Conservation (phyloP, 1,139 yeast genomes). For the Nakaseomyces delphensis region DNA sequence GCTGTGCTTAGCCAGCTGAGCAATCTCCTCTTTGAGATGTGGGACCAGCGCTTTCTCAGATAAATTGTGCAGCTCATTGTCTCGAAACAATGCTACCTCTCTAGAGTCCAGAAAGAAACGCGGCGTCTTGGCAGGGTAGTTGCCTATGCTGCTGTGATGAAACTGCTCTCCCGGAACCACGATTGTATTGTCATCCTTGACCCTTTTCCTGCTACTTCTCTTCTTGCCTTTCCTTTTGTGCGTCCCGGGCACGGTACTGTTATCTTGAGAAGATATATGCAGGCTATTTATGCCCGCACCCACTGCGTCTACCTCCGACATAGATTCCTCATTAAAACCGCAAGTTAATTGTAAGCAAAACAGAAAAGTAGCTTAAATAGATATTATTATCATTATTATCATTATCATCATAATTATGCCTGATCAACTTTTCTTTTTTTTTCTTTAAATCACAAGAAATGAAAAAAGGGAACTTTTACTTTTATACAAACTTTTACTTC, state of each 20-base stretch:
- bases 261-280: not conserved
- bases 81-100: conserved; percentile 12
- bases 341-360: no score
- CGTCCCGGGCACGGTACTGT: no score
- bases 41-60: conserved; percentile 7
- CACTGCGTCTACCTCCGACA: not conserved
- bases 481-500: no score
- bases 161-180: conserved; percentile 8
- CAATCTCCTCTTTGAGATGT: conserved; percentile 9
- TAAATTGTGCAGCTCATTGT: conserved; percentile 3
- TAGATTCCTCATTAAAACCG: no score
- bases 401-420: no score
- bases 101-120: conserved; percentile 1
- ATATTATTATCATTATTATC: no score
- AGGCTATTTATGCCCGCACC: not conserved
- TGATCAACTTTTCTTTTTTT: no score
- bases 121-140: conserved; percentile 7
- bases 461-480: no score
- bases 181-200: not conserved
- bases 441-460: no score
- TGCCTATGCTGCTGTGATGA: conserved; percentile 6
- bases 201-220: not conserved
- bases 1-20: conserved; percentile 9
- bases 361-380: no score
- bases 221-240: not conserved